Conservation (phyloP, 225 moss, liverwort and hornwort species). For the Pseudoscleropodium purum region DNA sequence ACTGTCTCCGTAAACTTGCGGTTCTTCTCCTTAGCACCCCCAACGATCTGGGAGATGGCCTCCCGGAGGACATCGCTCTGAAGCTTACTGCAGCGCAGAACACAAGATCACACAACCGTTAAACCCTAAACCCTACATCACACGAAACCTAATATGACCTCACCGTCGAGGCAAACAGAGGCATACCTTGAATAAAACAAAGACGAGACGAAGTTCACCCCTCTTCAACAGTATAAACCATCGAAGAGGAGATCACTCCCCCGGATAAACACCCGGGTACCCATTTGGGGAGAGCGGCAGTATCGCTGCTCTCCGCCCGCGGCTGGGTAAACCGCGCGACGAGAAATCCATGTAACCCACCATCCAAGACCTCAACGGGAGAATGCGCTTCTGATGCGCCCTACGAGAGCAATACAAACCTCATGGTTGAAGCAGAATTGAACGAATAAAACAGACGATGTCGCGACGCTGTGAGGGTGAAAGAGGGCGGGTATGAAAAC, state of each 20-base stretch:
- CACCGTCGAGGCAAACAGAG: neutral
- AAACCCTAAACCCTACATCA: neutral
- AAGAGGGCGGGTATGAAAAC: accelerated
- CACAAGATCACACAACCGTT: neutral
- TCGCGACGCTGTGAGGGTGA: neutral
- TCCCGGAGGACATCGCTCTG: conserved; percentile 76
- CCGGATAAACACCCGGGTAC: conserved; percentile 8
- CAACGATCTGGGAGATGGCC: conserved; percentile 40
- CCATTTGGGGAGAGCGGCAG: conserved; percentile 40
- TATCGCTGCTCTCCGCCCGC: conserved; percentile 32
- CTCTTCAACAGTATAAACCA: neutral
- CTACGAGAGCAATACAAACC: neutral
- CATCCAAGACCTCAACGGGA: neutral
- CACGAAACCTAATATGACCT: neutral
- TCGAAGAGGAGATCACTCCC: conserved; percentile 18
- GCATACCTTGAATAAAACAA: conserved; percentile 12
- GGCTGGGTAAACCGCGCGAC: conserved; percentile 60
- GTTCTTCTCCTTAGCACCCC: conserved; percentile 60
- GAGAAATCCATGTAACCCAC: neutral
- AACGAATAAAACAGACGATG: neutral
- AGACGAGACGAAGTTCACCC: conserved; percentile 24
- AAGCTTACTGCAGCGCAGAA: conserved; percentile 53
- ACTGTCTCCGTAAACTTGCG: conserved; percentile 75
- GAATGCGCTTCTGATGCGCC: neutral
- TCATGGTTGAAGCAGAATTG: neutral